phyloP scores from a whole-genome alignment of 257 asterid genomes.

The Solanum rostratum region DNA sequence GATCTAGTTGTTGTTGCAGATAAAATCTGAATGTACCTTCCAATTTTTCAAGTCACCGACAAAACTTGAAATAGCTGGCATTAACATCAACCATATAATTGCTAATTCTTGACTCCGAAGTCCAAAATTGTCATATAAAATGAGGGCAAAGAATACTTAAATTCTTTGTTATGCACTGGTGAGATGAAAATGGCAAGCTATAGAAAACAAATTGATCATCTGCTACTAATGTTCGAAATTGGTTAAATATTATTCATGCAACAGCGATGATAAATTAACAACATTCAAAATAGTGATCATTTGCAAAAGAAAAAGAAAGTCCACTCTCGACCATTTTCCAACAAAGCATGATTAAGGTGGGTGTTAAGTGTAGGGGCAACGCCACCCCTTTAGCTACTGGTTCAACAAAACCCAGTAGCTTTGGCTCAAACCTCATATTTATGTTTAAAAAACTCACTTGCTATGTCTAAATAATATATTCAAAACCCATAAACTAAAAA shows the following conservation, averaged over 20 bases:
- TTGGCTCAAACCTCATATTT: neutral
- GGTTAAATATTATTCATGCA: neutral
- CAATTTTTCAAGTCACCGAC: neutral
- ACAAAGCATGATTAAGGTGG: neutral
- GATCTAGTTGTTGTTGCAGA: neutral
- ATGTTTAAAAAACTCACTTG: neutral
- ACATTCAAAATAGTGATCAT: neutral
- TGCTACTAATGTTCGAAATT: neutral
- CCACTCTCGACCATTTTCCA: neutral
- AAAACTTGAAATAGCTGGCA: neutral
- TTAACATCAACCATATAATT: neutral
- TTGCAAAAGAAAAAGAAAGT: neutral
- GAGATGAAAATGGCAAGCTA: neutral
- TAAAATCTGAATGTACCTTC: neutral
- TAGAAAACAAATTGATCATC: neutral
- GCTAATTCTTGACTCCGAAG: neutral
- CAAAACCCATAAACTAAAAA: neutral
- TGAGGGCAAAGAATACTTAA: neutral
- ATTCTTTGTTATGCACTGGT: neutral
- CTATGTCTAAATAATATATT: neutral
- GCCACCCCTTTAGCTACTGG: neutral
- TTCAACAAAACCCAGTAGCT: neutral
- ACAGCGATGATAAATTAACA: neutral
- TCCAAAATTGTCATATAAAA: neutral
- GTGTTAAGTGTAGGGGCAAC: neutral